Conservation (phyloP, 2,329 filamentous ascomycete genomes). For the Trichoderma citrinoviride region DNA sequence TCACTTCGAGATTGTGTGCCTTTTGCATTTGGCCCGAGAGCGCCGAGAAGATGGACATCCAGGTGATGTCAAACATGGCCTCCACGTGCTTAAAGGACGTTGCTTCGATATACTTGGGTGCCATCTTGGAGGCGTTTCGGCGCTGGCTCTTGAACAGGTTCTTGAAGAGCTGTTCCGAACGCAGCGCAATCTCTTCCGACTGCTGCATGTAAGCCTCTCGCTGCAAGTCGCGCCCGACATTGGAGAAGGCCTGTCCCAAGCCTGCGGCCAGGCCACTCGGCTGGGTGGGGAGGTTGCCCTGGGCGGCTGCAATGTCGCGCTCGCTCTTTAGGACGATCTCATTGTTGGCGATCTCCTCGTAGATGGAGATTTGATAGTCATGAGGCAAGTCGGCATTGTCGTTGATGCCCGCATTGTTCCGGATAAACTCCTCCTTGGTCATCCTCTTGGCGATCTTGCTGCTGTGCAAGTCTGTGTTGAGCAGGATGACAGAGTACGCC, state of each 20-base stretch:
- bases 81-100: slow-evolving; percentile 93
- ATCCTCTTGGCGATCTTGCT: slow-evolving; percentile 79
- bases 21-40: slow-evolving; percentile 92
- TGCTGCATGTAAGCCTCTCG: slow-evolving; percentile 92
- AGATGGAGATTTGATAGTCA: slow-evolving; percentile 86
- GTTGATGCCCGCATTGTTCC: slow-evolving; percentile 98
- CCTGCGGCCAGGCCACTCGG: slow-evolving; percentile 73
- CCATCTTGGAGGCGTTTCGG: slow-evolving; percentile 67
- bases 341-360: slow-evolving; percentile 84
- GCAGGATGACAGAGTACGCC: slow-evolving; percentile 91
- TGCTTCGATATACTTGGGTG: slow-evolving; percentile 81
- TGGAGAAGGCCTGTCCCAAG: slow-evolving; percentile 85
- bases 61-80: slow-evolving; percentile 97
- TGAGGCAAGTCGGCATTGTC: slow-evolving; percentile 90
- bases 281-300: slow-evolving; percentile 60
- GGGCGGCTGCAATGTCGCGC: slow-evolving; percentile 79
- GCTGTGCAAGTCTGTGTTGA: slow-evolving; percentile 96
- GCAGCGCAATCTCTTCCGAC: slow-evolving; percentile 81
- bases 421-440: slow-evolving; percentile 97
- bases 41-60: slow-evolving; percentile 98
- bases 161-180: slow-evolving; percentile 83
- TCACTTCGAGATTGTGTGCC: slow-evolving; percentile 86
- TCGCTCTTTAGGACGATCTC: slow-evolving; percentile 96
- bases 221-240: slow-evolving; percentile 86
- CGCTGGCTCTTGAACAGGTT: slow-evolving; percentile 87